Evolutionary conservation across 2,329 filamentous ascomycete species (phyloP).

Genomic region (Alternaria sp.): DNA sequence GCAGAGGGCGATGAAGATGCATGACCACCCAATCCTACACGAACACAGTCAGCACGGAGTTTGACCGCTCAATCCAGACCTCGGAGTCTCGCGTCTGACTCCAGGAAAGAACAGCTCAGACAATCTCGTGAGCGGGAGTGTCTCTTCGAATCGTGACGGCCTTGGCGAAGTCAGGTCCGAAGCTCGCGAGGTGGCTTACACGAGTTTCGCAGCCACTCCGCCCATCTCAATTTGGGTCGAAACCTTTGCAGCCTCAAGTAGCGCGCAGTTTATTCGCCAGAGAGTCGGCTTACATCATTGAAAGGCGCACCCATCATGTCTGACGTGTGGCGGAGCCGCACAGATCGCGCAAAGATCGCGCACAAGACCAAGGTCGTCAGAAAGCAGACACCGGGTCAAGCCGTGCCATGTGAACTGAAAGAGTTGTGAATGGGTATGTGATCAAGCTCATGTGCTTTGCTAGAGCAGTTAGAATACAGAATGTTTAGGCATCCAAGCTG

Average conservation of each 20-base stretch:
- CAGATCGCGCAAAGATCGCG: background rate
- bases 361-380: background rate
- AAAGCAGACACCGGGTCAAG: background rate
- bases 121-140: background rate
- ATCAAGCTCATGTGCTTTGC: background rate
- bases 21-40: background rate
- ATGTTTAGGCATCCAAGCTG: background rate
- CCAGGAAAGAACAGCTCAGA: background rate
- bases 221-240: background rate
- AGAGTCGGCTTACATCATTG: background rate
- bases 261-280: background rate
- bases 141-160: background rate
- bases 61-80: background rate
- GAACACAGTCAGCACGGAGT: conserved; percentile 2
- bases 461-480: background rate
- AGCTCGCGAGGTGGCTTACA: background rate
- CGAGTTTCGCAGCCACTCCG: background rate
- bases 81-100: background rate
- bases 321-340: background rate
- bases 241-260: background rate
- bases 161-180: too few species aligned
- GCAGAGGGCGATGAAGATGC: background rate
- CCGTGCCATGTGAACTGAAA: background rate
- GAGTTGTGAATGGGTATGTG: background rate
- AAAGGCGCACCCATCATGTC: background rate